Percentiles rank a stretch among this genome's conserved stretches.
These are phyloP conservation scores for Aleurites moluccanus DNA, from an alignment of 441 rosid genomes.

Conservation along the genomic window DNA sequence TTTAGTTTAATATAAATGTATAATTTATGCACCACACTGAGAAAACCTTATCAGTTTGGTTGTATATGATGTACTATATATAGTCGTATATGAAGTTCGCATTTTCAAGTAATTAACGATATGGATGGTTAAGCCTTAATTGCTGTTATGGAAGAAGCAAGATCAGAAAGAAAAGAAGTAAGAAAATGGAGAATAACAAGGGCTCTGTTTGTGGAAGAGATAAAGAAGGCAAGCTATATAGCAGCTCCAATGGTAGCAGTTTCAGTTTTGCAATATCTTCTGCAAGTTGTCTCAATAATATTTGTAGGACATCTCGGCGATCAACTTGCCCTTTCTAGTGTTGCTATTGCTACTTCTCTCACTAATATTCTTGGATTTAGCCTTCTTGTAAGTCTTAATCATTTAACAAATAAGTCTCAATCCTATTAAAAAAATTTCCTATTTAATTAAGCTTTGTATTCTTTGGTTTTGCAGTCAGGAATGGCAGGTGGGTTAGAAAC, in stretches of 20 bases:
- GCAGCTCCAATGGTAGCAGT: slow-evolving; percentile 47
- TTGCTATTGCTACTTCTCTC: slow-evolving; percentile 44
- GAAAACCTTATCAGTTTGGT: no score
- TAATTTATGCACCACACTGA: no score
- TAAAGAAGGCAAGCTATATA: slow-evolving; percentile 27
- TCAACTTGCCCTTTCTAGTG: slow-evolving; percentile 38
- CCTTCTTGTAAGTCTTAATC: slow-evolving; percentile 29
- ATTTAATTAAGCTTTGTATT: no score
- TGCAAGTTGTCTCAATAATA: slow-evolving; percentile 37
- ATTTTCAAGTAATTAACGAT: neutral
- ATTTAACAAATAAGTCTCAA: no score
- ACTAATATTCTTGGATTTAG: slow-evolving; percentile 44
- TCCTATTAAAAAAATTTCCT: no score
- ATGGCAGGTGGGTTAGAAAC: slow-evolving; percentile 65
- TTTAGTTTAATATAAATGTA: no score
- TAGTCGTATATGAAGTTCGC: no score
- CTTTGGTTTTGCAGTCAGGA: slow-evolving; percentile 38
- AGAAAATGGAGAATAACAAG: slow-evolving; percentile 29
- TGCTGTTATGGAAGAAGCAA: slow-evolving; percentile 7
- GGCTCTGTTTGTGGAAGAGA: slow-evolving; percentile 27
- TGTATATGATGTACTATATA: no score
- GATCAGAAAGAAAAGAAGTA: neutral
- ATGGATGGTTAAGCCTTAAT: neutral
- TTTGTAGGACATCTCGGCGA: slow-evolving; percentile 40
- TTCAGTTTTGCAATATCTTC: slow-evolving; percentile 38